phyloP scores from a whole-genome alignment of 106 monocot genomes.

The Ottelia alismoides region DNA sequence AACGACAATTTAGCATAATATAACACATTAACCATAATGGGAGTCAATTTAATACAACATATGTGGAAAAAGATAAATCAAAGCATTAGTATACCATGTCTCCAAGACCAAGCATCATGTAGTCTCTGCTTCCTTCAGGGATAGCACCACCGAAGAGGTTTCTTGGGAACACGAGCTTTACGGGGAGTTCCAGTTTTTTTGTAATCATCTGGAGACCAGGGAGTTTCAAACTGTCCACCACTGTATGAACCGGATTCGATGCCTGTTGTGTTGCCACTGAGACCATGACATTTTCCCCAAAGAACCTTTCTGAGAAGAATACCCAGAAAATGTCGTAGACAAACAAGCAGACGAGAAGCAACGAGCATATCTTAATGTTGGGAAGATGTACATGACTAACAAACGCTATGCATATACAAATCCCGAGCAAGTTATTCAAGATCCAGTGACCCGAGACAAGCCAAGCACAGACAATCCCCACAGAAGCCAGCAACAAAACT shows the following conservation, averaged over 20 bases:
- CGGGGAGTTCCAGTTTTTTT: conserved; percentile 89
- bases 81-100: conserved; percentile 63
- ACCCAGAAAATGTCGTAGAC: conserved; percentile 97
- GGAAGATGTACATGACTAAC: conserved; percentile 90
- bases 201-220: conserved; percentile 91
- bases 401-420: conserved; percentile 84
- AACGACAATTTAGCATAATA: too few species aligned
- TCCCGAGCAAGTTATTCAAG: conserved; percentile 79
- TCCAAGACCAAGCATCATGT: conserved; percentile 98
- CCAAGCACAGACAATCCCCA: conserved; percentile 52
- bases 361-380: conserved; percentile 77
- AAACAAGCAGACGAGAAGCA: conserved; percentile 81
- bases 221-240: conserved; percentile 67
- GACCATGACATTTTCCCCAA: conserved; percentile 98
- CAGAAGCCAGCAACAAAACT: conserved; percentile 32
- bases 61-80: neutral
- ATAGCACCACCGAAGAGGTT: conserved; percentile 53
- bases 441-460: conserved; percentile 90
- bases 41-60: too few species aligned
- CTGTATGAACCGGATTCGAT: conserved; percentile 85
- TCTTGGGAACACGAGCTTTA: conserved; percentile 92
- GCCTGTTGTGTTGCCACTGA: conserved; percentile 97
- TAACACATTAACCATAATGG: too few species aligned
- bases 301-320: conserved; percentile 93
- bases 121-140: conserved; percentile 38